These are phyloP conservation scores for Vigna mungo DNA, from an alignment of 306 rosid species.

Conservation along the genomic window DNA sequence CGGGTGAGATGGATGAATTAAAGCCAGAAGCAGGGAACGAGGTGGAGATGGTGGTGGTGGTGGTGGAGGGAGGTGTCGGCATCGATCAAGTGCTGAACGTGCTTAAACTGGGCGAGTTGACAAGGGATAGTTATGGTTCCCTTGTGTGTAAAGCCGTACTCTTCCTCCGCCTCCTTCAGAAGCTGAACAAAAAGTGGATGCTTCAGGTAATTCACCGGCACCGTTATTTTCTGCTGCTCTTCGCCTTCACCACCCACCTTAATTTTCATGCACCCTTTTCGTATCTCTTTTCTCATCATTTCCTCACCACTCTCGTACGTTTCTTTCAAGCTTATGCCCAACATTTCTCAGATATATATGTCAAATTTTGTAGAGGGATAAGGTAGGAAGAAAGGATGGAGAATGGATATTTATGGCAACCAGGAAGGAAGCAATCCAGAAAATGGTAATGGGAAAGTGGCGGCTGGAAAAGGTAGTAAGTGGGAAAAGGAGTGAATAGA, in stretches of 20 bases:
- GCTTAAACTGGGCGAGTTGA: conserved; percentile 64
- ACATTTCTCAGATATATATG: neutral
- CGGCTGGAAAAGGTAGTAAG: too few relatives aligned
- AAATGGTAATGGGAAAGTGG: neutral
- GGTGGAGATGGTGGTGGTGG: conserved; percentile 54
- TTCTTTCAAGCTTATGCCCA: conserved; percentile 37
- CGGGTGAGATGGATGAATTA: neutral
- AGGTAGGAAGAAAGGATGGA: neutral
- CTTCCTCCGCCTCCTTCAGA: conserved; percentile 47
- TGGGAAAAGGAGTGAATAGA: too few relatives aligned
- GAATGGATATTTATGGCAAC: neutral
- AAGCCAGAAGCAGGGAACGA: conserved; percentile 42
- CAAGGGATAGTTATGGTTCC: conserved; percentile 81
- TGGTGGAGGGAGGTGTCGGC: conserved; percentile 45
- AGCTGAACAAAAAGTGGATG: conserved; percentile 77
- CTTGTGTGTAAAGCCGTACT: conserved; percentile 75
- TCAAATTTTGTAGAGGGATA: too few relatives aligned
- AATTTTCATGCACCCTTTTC: conserved; percentile 81
- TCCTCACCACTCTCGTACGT: neutral
- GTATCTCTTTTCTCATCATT: conserved; percentile 47
- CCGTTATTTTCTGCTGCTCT: conserved; percentile 69
- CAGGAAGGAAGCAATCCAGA: neutral
- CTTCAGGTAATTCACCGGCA: conserved; percentile 76
- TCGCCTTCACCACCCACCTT: conserved; percentile 67
- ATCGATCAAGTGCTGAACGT: conserved; percentile 66